A percentile compares a stretch with the other conserved stretches of the same genome.
These are phyloP conservation scores for Dipodascus geniculatus DNA, from an alignment of 805 yeast genomes.

Conservation along the genomic window DNA sequence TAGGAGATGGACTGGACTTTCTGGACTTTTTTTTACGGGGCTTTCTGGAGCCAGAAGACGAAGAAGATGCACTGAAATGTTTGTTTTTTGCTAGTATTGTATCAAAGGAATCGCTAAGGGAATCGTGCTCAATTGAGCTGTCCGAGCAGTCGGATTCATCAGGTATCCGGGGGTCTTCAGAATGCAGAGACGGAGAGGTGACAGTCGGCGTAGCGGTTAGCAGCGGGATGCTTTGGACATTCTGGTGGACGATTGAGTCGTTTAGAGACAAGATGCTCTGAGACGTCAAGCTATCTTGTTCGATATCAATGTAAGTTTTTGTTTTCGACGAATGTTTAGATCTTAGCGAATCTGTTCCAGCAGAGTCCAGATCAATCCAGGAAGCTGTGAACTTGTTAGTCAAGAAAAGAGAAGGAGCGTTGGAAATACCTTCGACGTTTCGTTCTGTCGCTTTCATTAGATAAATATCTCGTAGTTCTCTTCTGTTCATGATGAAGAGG, in stretches of 20 bases:
- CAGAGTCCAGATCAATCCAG: neutral
- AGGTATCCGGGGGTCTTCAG: neutral
- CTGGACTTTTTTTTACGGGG: neutral
- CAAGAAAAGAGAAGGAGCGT: neutral
- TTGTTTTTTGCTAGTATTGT: neutral
- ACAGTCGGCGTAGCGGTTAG: neutral
- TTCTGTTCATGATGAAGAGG: neutral
- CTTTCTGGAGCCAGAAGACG: neutral
- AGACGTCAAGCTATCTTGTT: neutral
- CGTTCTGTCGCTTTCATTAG: conserved; percentile 21
- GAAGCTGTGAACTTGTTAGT: neutral
- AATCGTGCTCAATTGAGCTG: neutral
- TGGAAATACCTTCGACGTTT: conserved; percentile 18
- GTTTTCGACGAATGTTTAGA: neutral
- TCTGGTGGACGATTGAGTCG: neutral
- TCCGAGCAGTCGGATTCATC: neutral
- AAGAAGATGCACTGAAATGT: neutral
- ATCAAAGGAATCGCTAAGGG: neutral
- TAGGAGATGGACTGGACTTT: neutral
- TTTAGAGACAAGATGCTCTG: neutral
- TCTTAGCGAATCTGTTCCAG: neutral
- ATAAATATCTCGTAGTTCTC: conserved; percentile 5
- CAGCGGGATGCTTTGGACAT: neutral
- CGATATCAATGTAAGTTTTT: neutral
- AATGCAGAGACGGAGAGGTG: neutral